These are phyloP conservation scores for Diaporthe nobilis DNA, from an alignment of 2,329 filamentous ascomycete genomes.

Conservation along the genomic window DNA sequence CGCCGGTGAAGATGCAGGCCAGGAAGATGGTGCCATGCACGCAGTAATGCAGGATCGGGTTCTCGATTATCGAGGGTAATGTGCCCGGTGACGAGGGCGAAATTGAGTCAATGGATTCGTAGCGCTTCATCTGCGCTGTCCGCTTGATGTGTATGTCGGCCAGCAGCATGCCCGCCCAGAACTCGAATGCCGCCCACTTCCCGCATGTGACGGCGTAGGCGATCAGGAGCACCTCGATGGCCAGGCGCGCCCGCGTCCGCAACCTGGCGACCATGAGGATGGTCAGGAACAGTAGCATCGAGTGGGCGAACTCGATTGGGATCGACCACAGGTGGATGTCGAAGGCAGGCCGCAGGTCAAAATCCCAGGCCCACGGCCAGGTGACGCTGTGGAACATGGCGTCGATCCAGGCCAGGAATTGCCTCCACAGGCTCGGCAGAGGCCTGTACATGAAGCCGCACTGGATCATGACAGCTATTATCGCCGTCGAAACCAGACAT, in stretches of 20 bases:
- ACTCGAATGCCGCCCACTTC: constrained; percentile 61
- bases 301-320: constrained; percentile 62
- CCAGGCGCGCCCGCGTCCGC: constrained; percentile 51
- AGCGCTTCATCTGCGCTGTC: constrained; percentile 43
- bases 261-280: constrained; percentile 55
- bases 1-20: constrained; percentile 53
- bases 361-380: constrained; percentile 55
- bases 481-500: constrained; percentile 58
- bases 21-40: constrained; percentile 49
- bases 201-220: constrained; percentile 55
- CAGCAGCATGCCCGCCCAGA: constrained; percentile 60
- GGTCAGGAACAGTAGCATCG: constrained; percentile 59
- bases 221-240: constrained; percentile 50
- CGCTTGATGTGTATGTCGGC: constrained; percentile 60
- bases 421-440: constrained; percentile 46
- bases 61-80: constrained; percentile 37
- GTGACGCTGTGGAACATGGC: constrained; percentile 52
- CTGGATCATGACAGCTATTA: constrained; percentile 54
- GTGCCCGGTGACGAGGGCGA: constrained; percentile 25
- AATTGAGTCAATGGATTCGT: constrained; percentile 33
- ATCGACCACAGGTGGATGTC: constrained; percentile 65
- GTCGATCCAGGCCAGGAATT: constrained; percentile 50
- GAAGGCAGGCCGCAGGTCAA: constrained; percentile 53
- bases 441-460: constrained; percentile 48
- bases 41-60: constrained; percentile 38